Percentiles rank a stretch among this genome's conserved stretches.
Conservation (phyloP, 2,329 filamentous ascomycete species). For the Fusarium piperis region DNA sequence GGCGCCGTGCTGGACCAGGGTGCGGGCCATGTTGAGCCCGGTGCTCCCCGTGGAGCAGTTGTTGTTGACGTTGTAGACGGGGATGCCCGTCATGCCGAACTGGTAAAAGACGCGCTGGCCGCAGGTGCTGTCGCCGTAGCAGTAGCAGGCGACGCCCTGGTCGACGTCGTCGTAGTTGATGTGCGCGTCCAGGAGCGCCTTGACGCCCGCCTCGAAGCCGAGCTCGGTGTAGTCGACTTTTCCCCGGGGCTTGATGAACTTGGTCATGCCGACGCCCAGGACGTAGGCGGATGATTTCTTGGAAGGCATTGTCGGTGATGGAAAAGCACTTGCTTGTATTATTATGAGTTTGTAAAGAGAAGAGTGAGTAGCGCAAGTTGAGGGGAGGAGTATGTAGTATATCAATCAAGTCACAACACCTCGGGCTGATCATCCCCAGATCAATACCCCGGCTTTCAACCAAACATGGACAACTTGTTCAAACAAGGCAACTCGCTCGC, state of each 20-base stretch:
- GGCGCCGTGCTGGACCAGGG: constrained; percentile 80
- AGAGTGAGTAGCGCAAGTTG: not conserved
- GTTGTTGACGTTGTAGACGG: constrained; percentile 98
- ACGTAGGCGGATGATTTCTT: constrained; percentile 77
- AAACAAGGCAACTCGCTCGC: constrained; percentile 9
- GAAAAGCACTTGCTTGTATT: constrained; percentile 25
- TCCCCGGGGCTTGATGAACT: constrained; percentile 96
- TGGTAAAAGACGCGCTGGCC: constrained; percentile 98
- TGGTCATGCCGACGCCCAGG: constrained; percentile 97
- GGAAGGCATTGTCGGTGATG: constrained; percentile 53
- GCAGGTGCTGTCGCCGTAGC: constrained; percentile 94
- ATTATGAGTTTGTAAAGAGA: not conserved
- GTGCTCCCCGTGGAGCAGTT: constrained; percentile 98
- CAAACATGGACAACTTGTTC: not conserved
- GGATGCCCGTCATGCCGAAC: constrained; percentile 96
- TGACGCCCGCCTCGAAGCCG: constrained; percentile 90
- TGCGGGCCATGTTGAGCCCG: constrained; percentile 84
- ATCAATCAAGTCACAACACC: not conserved
- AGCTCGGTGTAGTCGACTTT: constrained; percentile 96
- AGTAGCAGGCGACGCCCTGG: constrained; percentile 96
- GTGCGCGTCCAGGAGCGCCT: constrained; percentile 84
- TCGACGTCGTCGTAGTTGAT: constrained; percentile 98
- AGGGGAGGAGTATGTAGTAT: not conserved
- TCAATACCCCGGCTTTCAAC: constrained; percentile 11
- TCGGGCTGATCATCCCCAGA: not conserved